A percentile compares a stretch with the other conserved stretches of the same genome.
These are phyloP conservation scores for Candida coquimbonensis DNA, from an alignment of 805 yeast species.

Conservation along the genomic window DNA sequence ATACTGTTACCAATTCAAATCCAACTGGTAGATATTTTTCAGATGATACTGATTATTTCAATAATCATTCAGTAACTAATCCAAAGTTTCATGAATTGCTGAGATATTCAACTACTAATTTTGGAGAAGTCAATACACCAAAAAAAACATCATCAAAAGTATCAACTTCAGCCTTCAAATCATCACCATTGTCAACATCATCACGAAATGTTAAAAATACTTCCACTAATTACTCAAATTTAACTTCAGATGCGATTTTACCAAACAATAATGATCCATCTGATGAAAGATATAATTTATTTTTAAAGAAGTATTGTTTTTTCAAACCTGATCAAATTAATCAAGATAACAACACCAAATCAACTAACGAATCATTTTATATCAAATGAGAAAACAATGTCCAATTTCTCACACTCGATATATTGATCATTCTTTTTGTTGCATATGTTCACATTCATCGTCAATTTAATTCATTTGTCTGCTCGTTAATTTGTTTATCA, in stretches of 20 bases:
- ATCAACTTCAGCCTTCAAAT: conserved; percentile 3
- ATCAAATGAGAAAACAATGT: not conserved
- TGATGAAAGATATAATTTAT: conserved; percentile 15
- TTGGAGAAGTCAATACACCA: not conserved
- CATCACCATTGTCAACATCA: conserved; percentile 5
- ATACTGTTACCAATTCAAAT: conserved; percentile 6
- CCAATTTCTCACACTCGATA: not conserved
- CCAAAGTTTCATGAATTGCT: conserved; percentile 8
- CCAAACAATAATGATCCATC: not conserved
- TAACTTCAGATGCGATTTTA: not conserved
- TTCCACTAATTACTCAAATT: conserved; percentile 1
- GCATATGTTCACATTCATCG: too few species aligned
- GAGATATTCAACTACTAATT: conserved; percentile 8
- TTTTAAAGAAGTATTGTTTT: conserved; percentile 23
- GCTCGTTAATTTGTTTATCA: not conserved
- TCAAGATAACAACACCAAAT: not conserved
- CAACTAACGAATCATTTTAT: not conserved
- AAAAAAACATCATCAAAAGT: not conserved
- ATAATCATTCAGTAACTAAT: conserved; percentile 7
- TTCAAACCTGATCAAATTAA: conserved; percentile 17
- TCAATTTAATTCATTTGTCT: not conserved
- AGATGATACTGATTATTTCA: conserved; percentile 24
- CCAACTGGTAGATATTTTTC: conserved; percentile 19
- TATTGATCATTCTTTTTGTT: not conserved
- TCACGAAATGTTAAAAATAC: not conserved